phyloP scores from a whole-genome alignment of 164 flowering plant genomes.

The Chloranthus sessilifolius region DNA sequence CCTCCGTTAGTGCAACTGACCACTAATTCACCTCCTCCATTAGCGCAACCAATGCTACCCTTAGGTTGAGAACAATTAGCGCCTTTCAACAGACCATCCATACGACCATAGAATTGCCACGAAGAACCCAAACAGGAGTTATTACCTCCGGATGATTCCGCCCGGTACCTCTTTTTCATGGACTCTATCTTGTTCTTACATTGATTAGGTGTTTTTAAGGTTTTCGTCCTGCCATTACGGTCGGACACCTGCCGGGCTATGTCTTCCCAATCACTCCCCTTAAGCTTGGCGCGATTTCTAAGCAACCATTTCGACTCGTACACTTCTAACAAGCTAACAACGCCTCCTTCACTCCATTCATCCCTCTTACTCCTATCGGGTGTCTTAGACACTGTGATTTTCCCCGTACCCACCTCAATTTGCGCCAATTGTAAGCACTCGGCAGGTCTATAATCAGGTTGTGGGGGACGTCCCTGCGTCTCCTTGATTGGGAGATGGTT shows the following conservation, averaged over 20 bases:
- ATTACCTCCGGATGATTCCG: conserved; percentile 7
- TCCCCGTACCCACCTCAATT: conserved; percentile 5
- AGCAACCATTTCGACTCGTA: conserved; percentile 25
- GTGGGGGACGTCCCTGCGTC: not conserved
- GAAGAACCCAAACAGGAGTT: conserved; percentile 7
- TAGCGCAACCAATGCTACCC: not conserved
- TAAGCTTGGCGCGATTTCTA: conserved; percentile 22
- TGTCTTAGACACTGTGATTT: not conserved
- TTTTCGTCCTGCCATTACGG: conserved; percentile 9
- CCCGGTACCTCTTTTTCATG: conserved; percentile 25
- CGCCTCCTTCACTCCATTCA: conserved; percentile 29
- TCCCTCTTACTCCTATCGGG: conserved; percentile 23
- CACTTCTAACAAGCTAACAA: conserved; percentile 13
- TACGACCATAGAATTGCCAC: conserved; percentile 19
- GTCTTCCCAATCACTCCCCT: conserved; percentile 26
- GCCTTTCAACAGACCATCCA: conserved; percentile 21
- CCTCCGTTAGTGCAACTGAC: conserved; percentile 1
- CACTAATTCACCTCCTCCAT: conserved; percentile 4
- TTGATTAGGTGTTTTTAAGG: conserved; percentile 19
- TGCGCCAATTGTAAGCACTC: not conserved
- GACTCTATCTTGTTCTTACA: conserved; percentile 28
- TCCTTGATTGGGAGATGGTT: not conserved
- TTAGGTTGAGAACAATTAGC: conserved; percentile 1
- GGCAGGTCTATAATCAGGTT: not conserved
- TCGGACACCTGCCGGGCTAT: conserved; percentile 20